phyloP scores from a whole-genome alignment of 2,329 filamentous ascomycete species.

The Neoarthrinium moseri region DNA sequence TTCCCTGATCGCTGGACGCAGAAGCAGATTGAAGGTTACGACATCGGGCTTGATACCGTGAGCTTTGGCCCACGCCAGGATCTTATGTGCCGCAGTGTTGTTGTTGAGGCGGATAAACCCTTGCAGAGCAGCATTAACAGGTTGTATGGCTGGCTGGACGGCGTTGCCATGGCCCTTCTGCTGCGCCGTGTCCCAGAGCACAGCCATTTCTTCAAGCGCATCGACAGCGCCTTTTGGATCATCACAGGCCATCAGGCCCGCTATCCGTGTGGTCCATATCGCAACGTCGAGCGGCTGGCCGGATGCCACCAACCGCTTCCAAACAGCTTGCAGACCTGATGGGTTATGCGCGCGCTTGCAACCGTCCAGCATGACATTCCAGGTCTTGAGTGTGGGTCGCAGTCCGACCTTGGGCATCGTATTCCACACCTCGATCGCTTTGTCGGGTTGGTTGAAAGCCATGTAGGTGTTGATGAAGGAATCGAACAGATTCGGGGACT shows the following conservation, averaged over 20 bases:
- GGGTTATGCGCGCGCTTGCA: conserved; percentile 61
- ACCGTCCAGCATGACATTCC: conserved; percentile 72
- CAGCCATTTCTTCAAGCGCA: conserved; percentile 66
- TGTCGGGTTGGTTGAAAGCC: conserved; percentile 23
- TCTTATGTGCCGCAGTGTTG: conserved; percentile 45
- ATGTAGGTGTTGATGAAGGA: conserved; percentile 26
- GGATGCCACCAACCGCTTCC: conserved; percentile 59
- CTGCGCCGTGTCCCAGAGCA: conserved; percentile 50
- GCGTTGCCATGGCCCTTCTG: conserved; percentile 33
- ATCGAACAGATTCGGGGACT: conserved; percentile 22
- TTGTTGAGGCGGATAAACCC: conserved; percentile 55
- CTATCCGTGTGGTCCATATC: conserved; percentile 71
- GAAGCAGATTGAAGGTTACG: conserved; percentile 67
- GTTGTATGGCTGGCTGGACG: conserved; percentile 59
- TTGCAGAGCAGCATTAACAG: conserved; percentile 70
- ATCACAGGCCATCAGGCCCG: conserved; percentile 59
- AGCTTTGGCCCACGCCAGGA: conserved; percentile 59
- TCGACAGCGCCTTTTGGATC: conserved; percentile 55
- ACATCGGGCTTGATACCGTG: conserved; percentile 56
- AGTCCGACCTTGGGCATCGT: conserved; percentile 40
- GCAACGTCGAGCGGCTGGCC: conserved; percentile 59
- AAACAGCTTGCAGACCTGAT: conserved; percentile 63
- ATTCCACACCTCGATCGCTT: conserved; percentile 26
- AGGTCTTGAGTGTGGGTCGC: conserved; percentile 62
- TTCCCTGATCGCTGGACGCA: conserved; percentile 56